A percentile compares a stretch with the other conserved stretches of the same genome.
Evolutionary conservation across 148 eudicot genomes (phyloP).

Genomic region (Salicornia ramosissima): DNA sequence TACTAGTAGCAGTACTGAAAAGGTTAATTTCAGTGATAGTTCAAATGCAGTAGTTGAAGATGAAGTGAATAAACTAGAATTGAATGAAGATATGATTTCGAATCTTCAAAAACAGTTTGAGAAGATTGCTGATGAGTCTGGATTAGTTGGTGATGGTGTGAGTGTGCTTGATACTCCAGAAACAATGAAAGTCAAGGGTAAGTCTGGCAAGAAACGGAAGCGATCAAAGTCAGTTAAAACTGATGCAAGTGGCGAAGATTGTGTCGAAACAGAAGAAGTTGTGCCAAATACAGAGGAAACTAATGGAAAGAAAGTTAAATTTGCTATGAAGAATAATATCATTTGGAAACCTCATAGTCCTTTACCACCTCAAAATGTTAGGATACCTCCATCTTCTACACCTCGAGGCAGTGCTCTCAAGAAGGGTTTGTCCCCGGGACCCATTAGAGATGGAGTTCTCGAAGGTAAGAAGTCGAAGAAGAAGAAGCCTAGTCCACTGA

Average conservation of each 20-base stretch:
- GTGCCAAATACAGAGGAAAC: constrained; percentile 40
- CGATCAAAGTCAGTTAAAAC: constrained; percentile 31
- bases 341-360: constrained; percentile 92
- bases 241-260: constrained; percentile 22
- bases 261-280: constrained; percentile 23
- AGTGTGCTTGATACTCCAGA: constrained; percentile 37
- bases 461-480: constrained; percentile 49
- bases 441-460: constrained; percentile 51
- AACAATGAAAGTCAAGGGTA: constrained; percentile 19
- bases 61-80: constrained; percentile 23
- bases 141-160: constrained; percentile 44
- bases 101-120: constrained; percentile 92
- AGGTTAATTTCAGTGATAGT: constrained; percentile 25
- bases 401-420: constrained; percentile 96
- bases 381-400: constrained; percentile 85
- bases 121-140: constrained; percentile 76
- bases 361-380: constrained; percentile 72
- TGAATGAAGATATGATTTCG: constrained; percentile 54
- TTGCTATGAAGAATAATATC: constrained; percentile 84
- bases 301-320: constrained; percentile 69
- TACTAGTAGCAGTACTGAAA: constrained; percentile 14
- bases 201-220: constrained; percentile 54
- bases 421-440: constrained; percentile 86
- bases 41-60: constrained; percentile 18
- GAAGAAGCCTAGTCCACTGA: constrained; percentile 42